Evolutionary conservation across 2,329 filamentous ascomycete genomes (phyloP).

Genomic region (Aaosphaeria arxii): DNA sequence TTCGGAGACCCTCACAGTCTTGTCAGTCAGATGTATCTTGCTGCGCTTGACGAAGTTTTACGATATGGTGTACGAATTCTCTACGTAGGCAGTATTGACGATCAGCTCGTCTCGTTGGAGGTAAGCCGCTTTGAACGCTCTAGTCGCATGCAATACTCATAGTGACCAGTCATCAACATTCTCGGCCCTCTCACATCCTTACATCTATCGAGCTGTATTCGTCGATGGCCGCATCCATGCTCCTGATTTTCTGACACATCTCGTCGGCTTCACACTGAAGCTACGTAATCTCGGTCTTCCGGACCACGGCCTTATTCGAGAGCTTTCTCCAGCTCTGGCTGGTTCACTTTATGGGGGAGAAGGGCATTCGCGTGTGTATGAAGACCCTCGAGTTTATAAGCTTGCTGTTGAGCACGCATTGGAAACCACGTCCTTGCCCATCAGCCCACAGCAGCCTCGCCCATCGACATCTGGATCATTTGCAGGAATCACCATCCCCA

Average conservation of each 20-base stretch:
- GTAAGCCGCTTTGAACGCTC: conserved; percentile 42
- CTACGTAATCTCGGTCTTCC: conserved; percentile 88
- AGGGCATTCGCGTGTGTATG: conserved; percentile 90
- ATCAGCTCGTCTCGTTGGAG: conserved; percentile 92
- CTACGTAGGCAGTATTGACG: conserved; percentile 92
- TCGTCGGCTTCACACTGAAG: conserved; percentile 91
- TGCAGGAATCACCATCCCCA: conserved; percentile 28
- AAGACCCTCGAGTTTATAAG: conserved; percentile 82
- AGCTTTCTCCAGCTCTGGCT: conserved; percentile 82
- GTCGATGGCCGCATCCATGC: conserved; percentile 90
- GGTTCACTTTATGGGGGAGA: conserved; percentile 90
- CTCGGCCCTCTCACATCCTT: conserved; percentile 80
- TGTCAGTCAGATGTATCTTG: conserved; percentile 78
- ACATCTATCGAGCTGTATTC: conserved; percentile 94
- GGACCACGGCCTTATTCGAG: conserved; percentile 89
- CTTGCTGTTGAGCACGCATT: conserved; percentile 48
- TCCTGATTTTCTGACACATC: conserved; percentile 87
- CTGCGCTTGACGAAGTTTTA: conserved; percentile 70
- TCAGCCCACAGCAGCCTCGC: conserved; percentile 13
- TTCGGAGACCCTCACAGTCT: conserved; percentile 80
- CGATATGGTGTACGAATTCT: conserved; percentile 78
- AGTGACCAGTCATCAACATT: conserved; percentile 70
- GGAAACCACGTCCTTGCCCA: conserved; percentile 42
- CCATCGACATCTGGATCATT: conserved; percentile 21
- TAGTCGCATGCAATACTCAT: background rate